Evolutionary conservation across 108 stramenopile genomes (phyloP).

Genomic region (Schizochytrium sp.): DNA sequence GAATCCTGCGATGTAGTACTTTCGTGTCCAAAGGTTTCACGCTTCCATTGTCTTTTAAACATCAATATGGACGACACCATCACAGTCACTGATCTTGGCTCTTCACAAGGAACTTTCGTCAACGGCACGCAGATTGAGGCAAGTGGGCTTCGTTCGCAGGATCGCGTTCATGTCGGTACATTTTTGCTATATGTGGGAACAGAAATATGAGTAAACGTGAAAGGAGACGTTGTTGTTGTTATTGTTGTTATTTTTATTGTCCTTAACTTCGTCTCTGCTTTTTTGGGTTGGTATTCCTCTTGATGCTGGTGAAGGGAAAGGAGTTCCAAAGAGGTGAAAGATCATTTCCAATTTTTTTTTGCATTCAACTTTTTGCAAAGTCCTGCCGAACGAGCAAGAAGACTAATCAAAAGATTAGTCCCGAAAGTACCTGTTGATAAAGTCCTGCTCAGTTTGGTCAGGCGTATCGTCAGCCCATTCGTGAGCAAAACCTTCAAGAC

Average conservation of each 20-base stretch:
- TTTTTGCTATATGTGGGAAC: background rate
- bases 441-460: background rate
- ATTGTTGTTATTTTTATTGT: no score
- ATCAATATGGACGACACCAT: background rate
- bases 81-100: background rate
- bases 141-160: background rate
- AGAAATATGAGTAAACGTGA: no score
- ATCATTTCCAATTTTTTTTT: no score
- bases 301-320: no score
- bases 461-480: background rate
- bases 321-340: no score
- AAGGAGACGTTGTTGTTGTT: no score
- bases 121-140: background rate
- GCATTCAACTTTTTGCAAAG: background rate
- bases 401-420: background rate
- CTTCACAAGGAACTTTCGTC: background rate
- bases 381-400: background rate
- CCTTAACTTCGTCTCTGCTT: no score
- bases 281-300: no score
- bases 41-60: background rate
- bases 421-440: background rate
- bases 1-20: background rate
- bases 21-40: background rate
- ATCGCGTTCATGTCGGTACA: background rate
- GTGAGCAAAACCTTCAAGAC: background rate